Conservation (phyloP, 2,329 filamentous ascomycete genomes). For the Cryphonectria nitschkei region DNA sequence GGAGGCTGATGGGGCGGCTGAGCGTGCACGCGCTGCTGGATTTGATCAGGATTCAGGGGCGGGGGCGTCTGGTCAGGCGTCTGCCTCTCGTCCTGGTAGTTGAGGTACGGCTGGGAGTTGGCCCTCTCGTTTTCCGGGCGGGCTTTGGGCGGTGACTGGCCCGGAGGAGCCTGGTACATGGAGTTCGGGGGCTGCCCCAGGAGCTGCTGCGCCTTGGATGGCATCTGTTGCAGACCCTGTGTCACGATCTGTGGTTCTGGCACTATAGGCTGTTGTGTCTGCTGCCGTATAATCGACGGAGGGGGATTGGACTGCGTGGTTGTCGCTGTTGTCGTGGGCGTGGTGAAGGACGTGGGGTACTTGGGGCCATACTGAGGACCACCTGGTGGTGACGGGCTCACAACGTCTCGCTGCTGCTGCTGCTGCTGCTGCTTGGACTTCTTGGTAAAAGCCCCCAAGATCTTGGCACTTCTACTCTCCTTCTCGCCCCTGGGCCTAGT, state of each 20-base stretch:
- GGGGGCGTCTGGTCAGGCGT: constrained; percentile 26
- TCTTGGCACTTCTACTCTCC: constrained; percentile 33
- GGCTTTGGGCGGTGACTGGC: constrained; percentile 16
- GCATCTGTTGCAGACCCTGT: constrained; percentile 26
- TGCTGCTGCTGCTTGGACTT: constrained; percentile 31
- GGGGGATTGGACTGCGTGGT: background rate
- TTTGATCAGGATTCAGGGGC: constrained; percentile 26
- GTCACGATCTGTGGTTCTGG: constrained; percentile 22
- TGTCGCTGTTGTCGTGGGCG: constrained; percentile 15
- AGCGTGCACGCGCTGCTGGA: constrained; percentile 16
- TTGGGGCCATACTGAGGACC: constrained; percentile 32
- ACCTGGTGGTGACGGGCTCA: constrained; percentile 32
- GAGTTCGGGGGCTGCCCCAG: constrained; percentile 26
- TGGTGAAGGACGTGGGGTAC: constrained; percentile 6
- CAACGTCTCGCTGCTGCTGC: constrained; percentile 25
- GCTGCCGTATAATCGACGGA: background rate
- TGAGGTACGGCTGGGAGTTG: constrained; percentile 25
- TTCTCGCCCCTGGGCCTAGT: constrained; percentile 32
- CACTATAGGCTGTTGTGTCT: background rate
- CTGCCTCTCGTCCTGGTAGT: constrained; percentile 31
- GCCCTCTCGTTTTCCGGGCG: constrained; percentile 13
- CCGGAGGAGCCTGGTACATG: constrained; percentile 20
- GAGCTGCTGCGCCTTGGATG: constrained; percentile 25
- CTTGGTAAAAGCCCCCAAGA: constrained; percentile 35
- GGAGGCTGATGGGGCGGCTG: background rate